Base-by-base conservation (phyloP, 2,329 filamentous ascomycete genomes). In the Chaetomium olivaceum region DNA sequence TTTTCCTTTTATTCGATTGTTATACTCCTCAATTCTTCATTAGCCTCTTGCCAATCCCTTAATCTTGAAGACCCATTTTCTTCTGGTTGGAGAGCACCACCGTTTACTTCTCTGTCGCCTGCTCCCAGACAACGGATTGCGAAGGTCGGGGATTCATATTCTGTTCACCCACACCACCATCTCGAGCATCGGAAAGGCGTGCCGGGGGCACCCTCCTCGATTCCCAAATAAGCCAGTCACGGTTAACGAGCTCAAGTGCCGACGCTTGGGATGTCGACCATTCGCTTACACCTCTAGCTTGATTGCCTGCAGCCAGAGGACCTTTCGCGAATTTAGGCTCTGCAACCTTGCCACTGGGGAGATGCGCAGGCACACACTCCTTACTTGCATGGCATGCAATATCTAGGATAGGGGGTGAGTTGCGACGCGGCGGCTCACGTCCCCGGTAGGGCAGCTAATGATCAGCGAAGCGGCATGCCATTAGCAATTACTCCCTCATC, bases 281-380 rank as follows among this genome's bases (percentile, higher is more conserved):
- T 21, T 59, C 50, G 55, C 60, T 51, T 57, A 39, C 52, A 16
- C n/a, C 25, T 21, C 33, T 25, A 27, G 43, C 16, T n/a, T 60
- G 63, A 65, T 65, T 51, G 23, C 54, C 23, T 61, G 59, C 58
- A 54, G 51, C 33, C 11, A 31, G 36, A 31, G 16, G 27, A 31
- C 63, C 58, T 52, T 52, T 64, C 7, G 54, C 16, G 25, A 7
- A 64, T 68, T 68, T 68, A 68, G 67, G 55, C 67, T 64, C 58
- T 64, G 54, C 58, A 48, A 29, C n/a, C 19, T 43, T 43, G 55
- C 54, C 64, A 56, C 62, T 59, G 25, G 31, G 27, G 23, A 61
- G 36, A 51, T 57, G 43, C 36, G 58, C 48, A 59, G 46, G 23
- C 25, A 56, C 25, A 56, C 43, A 31, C 11, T 8, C 16, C 39